Evolutionary conservation across 345 rosid genomes (phyloP).

Genomic region (Eucalyptus polybractea): DNA sequence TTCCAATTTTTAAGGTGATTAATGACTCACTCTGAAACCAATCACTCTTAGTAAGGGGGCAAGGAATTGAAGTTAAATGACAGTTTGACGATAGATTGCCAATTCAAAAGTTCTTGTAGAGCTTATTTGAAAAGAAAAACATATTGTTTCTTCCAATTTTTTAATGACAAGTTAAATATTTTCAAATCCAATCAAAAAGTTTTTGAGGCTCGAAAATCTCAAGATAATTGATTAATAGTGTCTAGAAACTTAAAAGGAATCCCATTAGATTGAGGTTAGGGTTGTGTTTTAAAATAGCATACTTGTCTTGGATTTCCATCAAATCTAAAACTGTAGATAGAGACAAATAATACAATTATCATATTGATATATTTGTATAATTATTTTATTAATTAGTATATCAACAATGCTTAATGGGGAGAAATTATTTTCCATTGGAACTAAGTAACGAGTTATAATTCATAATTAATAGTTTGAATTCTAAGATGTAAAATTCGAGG

Average conservation of each 20-base stretch:
- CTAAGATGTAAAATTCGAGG: no score
- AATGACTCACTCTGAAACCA: fast-evolving
- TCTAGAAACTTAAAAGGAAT: neutral
- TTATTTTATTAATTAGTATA: no score
- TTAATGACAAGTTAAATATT: neutral
- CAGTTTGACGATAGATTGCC: fast-evolving
- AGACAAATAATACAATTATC: neutral
- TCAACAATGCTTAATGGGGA: neutral
- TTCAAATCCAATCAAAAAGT: neutral
- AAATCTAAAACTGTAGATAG: no score
- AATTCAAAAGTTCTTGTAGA: neutral
- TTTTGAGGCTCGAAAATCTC: fast-evolving
- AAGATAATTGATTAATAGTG: neutral
- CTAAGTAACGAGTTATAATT: neutral
- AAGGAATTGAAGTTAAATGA: neutral
- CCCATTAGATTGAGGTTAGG: neutral
- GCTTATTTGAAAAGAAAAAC: neutral
- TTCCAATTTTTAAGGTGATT: neutral
- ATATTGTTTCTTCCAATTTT: neutral
- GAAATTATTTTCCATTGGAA: neutral
- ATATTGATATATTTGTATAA: neutral
- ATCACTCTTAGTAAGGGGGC: no score
- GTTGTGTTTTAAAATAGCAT: neutral
- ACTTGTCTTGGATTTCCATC: neutral
- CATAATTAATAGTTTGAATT: no score